A percentile compares a stretch with the other conserved stretches of the same genome.
Evolutionary conservation across 768 basidiomycete species (phyloP).

Genomic region (Podaxis carcinomalis): DNA sequence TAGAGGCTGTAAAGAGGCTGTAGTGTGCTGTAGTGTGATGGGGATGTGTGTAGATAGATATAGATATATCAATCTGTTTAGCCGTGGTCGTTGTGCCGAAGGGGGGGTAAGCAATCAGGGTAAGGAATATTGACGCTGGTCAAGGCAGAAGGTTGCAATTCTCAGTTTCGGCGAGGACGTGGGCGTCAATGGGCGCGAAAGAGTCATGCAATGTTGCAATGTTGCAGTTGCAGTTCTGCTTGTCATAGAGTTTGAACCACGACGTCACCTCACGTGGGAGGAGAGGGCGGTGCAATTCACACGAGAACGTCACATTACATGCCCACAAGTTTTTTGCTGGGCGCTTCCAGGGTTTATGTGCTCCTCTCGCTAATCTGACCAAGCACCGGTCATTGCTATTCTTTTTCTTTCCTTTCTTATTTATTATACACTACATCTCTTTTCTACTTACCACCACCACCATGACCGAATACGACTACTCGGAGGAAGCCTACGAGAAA

Average conservation of each 20-base stretch:
- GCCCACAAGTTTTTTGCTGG: background rate
- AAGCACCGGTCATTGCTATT: background rate
- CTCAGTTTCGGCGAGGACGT: background rate
- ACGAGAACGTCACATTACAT: background rate
- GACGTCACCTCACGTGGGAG: background rate
- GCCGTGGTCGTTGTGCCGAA: background rate
- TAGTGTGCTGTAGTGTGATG: background rate
- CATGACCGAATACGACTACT: conserved; percentile 18
- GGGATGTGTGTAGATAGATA: background rate
- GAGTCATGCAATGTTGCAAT: too few species aligned
- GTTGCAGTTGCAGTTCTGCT: background rate
- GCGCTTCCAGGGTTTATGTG: background rate
- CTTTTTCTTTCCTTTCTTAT: conserved; percentile 4
- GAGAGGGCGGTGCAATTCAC: background rate
- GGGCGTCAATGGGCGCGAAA: too few species aligned
- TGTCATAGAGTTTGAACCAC: background rate
- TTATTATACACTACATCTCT: conserved; percentile 6
- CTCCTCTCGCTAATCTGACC: background rate
- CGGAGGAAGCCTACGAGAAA: conserved; percentile 13
- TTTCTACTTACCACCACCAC: conserved; percentile 1
- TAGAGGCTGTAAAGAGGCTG: too few species aligned
- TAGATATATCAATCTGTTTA: background rate
- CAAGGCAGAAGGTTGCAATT: background rate
- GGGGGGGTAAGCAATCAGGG: background rate
- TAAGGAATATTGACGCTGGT: background rate